Base-by-base conservation (phyloP, 257 asterid species). In the Solanum neorickii region DNA sequence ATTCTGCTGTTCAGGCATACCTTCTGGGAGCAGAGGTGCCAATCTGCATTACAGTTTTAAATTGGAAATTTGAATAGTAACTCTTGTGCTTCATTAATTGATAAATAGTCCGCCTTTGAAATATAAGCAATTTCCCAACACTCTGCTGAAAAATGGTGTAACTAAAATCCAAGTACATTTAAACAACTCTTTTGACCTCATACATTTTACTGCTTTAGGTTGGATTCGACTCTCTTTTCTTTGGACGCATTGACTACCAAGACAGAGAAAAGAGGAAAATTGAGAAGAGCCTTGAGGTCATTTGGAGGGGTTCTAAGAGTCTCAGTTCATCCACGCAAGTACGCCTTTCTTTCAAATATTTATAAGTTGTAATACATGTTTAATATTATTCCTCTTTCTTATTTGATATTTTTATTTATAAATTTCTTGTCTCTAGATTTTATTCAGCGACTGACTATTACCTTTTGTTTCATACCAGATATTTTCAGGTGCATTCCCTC, bases 1-100 rank as follows among this genome's bases (percentile, higher is more conserved):
- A 97, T 92, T 93, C 99, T 41, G 99, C 99, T 76, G 98, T 96
- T 49, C 99, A 97, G 93, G 99, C 99, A 70, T 97, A 97, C 91
- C 97, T 97, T 86, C 89, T 97, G 89, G 99, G 99, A 76, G 95
- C 99, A 60, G 99, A 97, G 98, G 99, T 95, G 89, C 49, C 56
- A 46, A 46, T 62, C 84, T 78, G 39, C 14, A 14, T 25, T 25
- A 49, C 12, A 49, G 46, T 31, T 82, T 49, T 49, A 21, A 10
- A 29, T 82, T 82, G 44, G 25, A 82, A 82, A 65, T 35, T 49
- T 49, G 69, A 82, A 49, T 47, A 82, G 44, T 49, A 25, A 25
- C 84, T 78, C 31, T 78, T 29, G 25, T 78, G 84, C 41, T 27
- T 78, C 16, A 10, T 29, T 49, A 31, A 29, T 82, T 82, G 69